Evolutionary conservation across 1,284 basidiomycete genomes (phyloP).

Genomic region (Austroboletus niveus): DNA sequence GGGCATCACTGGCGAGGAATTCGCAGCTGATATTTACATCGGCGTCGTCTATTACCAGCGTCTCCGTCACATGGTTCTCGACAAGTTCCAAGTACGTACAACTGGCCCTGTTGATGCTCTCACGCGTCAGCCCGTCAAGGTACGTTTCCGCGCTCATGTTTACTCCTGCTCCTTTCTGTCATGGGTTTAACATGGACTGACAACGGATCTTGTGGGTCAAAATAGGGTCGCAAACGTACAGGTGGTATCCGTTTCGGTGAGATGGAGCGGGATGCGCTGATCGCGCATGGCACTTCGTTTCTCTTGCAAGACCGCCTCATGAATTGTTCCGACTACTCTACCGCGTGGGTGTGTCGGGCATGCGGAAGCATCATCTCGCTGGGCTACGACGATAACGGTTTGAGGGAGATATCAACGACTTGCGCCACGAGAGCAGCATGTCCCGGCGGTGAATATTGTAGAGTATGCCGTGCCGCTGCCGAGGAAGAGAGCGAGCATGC

Average conservation of each 20-base stretch:
- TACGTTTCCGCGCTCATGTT: slow-evolving; percentile 34
- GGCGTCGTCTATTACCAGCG: slow-evolving; percentile 99
- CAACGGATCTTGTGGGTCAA: slow-evolving; percentile 5
- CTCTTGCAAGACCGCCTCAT: slow-evolving; percentile 97
- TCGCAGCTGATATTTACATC: slow-evolving; percentile 97
- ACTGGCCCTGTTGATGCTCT: slow-evolving; percentile 96
- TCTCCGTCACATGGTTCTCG: slow-evolving; percentile 98
- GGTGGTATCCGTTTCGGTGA: slow-evolving; percentile 99
- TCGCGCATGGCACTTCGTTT: slow-evolving; percentile 98
- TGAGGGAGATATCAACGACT: slow-evolving; percentile 60
- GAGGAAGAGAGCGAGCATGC: slow-evolving; percentile 60
- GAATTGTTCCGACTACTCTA: slow-evolving; percentile 99
- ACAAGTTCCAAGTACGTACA: slow-evolving; percentile 99
- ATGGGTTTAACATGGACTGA: background rate
- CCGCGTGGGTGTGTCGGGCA: slow-evolving; percentile 95
- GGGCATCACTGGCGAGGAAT: slow-evolving; percentile 98
- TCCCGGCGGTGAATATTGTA: slow-evolving; percentile 86
- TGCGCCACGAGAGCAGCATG: slow-evolving; percentile 55
- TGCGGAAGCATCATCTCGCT: slow-evolving; percentile 96
- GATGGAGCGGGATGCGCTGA: slow-evolving; percentile 99
- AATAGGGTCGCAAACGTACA: slow-evolving; percentile 92
- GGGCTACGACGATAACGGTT: slow-evolving; percentile 84
- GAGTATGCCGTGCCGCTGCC: slow-evolving; percentile 77
- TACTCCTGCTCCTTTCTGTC: background rate
- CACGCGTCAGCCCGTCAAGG: slow-evolving; percentile 97